Base-by-base conservation (phyloP, 306 rosid genomes). In the Glycine tomentella region DNA sequence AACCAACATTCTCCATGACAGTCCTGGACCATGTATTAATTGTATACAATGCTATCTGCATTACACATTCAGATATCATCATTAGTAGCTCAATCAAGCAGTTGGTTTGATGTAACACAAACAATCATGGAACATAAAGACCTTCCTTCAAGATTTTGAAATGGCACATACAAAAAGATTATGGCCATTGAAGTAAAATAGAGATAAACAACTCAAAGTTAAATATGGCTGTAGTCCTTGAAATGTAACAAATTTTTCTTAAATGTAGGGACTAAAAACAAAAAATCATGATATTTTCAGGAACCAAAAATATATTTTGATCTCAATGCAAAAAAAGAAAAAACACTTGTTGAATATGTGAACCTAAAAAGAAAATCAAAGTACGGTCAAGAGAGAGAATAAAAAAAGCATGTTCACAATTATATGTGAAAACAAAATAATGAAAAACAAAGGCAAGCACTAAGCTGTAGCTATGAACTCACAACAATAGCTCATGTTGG, bases 1-100 rank as follows among this genome's bases (percentile, higher is more conserved):
- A 87, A 51, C 80, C 17, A 11, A 93, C 97, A 80, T 90, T 93
- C 86, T 93, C 97, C 14, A 91, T 77, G 17, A 93, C 97, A 1
- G 94, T 93, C 86, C 33, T 90, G 4, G 96, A 13, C 96, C 97
- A 93, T 48, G 97, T 89, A 55, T 86, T 91, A 0, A 93, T 93
- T 50, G 97, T 93, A n/a, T 93, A 93, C 3, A 93, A 14, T 16
- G 96, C 97, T 25, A 93, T 91, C 97, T 92, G 90, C 85, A 82
- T 71, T n/a, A 55, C 31, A 80, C 50, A 45, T 45, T 82, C 34
- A 75, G 20, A 20, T 52, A 62, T 48, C 56, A 51, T 36, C 17
- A 50, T 31, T 64, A 25, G 64, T n/a, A 14, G 6, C 16, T 49
- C 31, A 36, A 36, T 0, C 40, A 36, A 36, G 5, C 5, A 36